Percentiles rank a stretch among this genome's conserved stretches.
These are phyloP conservation scores for Escovopsis sp. DNA, from an alignment of 2,329 filamentous ascomycete genomes.

Conservation along the genomic window DNA sequence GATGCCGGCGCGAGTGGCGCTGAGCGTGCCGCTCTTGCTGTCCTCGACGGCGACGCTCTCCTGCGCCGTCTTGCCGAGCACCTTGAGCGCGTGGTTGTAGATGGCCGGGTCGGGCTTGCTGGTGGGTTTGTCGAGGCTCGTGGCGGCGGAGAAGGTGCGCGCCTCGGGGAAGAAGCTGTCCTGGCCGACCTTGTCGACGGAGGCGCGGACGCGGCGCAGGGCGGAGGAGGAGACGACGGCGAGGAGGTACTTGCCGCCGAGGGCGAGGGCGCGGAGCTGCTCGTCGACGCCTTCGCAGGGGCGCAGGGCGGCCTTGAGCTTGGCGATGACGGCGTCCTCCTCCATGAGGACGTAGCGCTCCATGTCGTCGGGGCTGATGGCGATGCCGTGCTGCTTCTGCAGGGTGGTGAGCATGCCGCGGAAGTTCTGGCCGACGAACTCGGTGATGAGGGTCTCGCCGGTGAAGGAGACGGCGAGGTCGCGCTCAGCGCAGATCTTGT, in stretches of 20 bases:
- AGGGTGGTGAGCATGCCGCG: constrained; percentile 74
- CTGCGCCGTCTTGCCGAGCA: constrained; percentile 52
- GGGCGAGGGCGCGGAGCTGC: constrained; percentile 48
- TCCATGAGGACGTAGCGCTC: constrained; percentile 61
- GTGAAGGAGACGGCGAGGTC: constrained; percentile 55
- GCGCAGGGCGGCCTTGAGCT: constrained; percentile 51
- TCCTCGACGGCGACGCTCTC: constrained; percentile 78
- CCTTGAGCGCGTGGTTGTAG: constrained; percentile 63
- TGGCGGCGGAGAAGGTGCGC: constrained; percentile 69
- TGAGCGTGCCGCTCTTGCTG: constrained; percentile 70
- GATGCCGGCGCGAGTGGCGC: constrained; percentile 59
- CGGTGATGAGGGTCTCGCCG: constrained; percentile 59
- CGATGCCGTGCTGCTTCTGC: constrained; percentile 60
- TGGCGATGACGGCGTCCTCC: constrained; percentile 70
- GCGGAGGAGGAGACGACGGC: constrained; percentile 73
- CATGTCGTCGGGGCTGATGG: constrained; percentile 50
- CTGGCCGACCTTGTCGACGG: constrained; percentile 64
- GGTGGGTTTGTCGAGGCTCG: constrained; percentile 61
- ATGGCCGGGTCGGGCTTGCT: constrained; percentile 85
- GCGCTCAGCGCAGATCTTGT: constrained; percentile 61
- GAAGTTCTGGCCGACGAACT: constrained; percentile 92
- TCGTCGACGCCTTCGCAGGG: constrained; percentile 55
- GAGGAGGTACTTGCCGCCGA: constrained; percentile 50
- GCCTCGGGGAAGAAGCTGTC: constrained; percentile 65
- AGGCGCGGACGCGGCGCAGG: constrained; percentile 60